Evolutionary conservation across 768 basidiomycete genomes (phyloP).

Genomic region (Leccinum subtestaceum): DNA sequence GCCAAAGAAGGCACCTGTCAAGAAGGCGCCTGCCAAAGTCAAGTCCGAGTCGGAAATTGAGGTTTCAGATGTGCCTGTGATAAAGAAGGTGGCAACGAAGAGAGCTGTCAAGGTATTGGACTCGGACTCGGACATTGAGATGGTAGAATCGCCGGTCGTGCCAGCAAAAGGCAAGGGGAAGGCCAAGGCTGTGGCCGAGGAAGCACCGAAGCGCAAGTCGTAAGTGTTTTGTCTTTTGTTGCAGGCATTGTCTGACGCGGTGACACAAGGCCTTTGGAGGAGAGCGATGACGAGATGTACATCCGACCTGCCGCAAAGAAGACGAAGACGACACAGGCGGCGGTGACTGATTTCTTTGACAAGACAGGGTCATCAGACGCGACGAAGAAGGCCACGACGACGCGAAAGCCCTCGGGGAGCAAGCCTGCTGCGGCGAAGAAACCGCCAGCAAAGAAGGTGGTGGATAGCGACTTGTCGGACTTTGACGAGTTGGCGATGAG

Average conservation of each 20-base stretch:
- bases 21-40: slow-evolving; percentile 32
- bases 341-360: slow-evolving; percentile 60
- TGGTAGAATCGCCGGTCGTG: slow-evolving; percentile 23
- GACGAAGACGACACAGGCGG: slow-evolving; percentile 39
- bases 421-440: slow-evolving; percentile 61
- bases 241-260: slow-evolving; percentile 8
- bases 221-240: slow-evolving; percentile 26
- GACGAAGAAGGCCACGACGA: slow-evolving; percentile 39
- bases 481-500: slow-evolving; percentile 36
- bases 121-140: slow-evolving; percentile 40
- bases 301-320: slow-evolving; percentile 54
- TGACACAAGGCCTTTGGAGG: slow-evolving; percentile 31
- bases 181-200: slow-evolving; percentile 34
- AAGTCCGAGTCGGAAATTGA: slow-evolving; percentile 42
- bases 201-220: slow-evolving; percentile 66
- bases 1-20: slow-evolving; percentile 32
- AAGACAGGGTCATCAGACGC: slow-evolving; percentile 39
- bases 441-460: slow-evolving; percentile 37
- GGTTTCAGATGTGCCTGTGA: slow-evolving; percentile 25
- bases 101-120: slow-evolving; percentile 26
- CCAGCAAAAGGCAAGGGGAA: slow-evolving; percentile 45
- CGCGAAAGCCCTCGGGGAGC: slow-evolving; percentile 54
- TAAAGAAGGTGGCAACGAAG: slow-evolving; percentile 20
- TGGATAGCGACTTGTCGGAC: slow-evolving; percentile 44
- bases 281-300: slow-evolving; percentile 37